Evolutionary conservation across 163 green algal species (phyloP), one percentile per base, ranked within the genome.

Genomic region (Scenedesmus sp.): DNA sequence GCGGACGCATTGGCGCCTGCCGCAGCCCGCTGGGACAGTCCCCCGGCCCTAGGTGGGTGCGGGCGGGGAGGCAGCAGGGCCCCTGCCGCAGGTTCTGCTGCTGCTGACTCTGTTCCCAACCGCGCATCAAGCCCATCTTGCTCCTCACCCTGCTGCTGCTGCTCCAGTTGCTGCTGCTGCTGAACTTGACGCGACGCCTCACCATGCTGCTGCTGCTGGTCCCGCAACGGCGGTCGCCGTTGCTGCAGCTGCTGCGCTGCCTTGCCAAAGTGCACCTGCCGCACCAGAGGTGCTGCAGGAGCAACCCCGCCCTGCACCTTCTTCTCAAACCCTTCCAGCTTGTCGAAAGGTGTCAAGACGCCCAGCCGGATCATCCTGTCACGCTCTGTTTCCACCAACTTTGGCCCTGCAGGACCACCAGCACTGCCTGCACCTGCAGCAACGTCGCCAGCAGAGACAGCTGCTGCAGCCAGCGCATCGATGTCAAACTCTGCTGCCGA

Each of bases 321-420:
- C 24, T 94, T 92, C 87, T 99, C 97, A 93, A 97, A 99, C 7
- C 97, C 97, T 0, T 95, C 90, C 79, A 99, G 88, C 2, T 82
- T 85, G 76, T 98, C 96, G 93, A 99, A 99, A 0, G 98, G 98
- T 0, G 98, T 99, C 35, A 99, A 89, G 15, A 99, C 91, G 1
- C 98, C 98, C 51, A 95, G 92, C 0, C 98, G 94, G 84, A 99
- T 99, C 9, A 98, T 91, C 5, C 96, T 91, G 90, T 99, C 98
- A 0, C 97, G 89, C 90, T 99, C 97, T 10, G 96, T 99, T 92
- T 99, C 97, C 37, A 97, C 95, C 68, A 98, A 85, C 51, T 65
- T 82, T 12, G 86, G 53, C 5, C 70, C 49, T 30, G 56, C 65
- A 24, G 56, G 42, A 44, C 35, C 82, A 33, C 59, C 83, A 81